Base-by-base conservation (phyloP, 106 monocot species). In the Triglochin maritima region DNA sequence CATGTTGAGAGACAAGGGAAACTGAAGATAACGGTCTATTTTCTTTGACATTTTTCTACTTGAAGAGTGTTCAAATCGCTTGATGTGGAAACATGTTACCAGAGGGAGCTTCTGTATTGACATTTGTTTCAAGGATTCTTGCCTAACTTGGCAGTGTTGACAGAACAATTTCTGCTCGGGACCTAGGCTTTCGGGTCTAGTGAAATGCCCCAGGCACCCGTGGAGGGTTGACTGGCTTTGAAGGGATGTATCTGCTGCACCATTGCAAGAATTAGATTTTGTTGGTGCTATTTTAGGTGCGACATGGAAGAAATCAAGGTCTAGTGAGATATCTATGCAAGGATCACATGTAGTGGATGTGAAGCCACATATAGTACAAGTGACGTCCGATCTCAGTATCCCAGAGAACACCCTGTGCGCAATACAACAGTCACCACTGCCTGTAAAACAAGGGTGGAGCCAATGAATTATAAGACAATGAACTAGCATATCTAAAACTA, bases 301-400 rank as follows among this genome's bases (percentile, higher is more conserved):
- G 17, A 46, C 16, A 9, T 77, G 76, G 50, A 44, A 69, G 7
- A 79, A 64, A 74, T 91, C 82, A 54, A 96, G 66, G 76, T 96
- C 84, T 72, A 96, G 59, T 5, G 95, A 96, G 59, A 91, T 85
- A 74, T 96, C 90, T 29, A 96, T 74, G 64, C 95, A 90, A 41
- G 95, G 95, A 60, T 96, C 90, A 60, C 83, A 88, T 65, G 90
- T 90, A 11, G 95, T 96, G 45, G 95, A 96, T 49, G 95, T 91
- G 80, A 84, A 90, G 9, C 95, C 95, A 73, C 95, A 96, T 9
- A 73, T 66, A 11, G 85, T 85, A 74, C 95, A 96, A 41, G 81
- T 96, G 7, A 96, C 90, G 73, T 96, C 95, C 43, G 95, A 96
- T 75, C 95, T 90, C 69, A 96, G 76, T 52, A 76, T 86, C 71